Percentiles rank a stretch among this genome's conserved stretches.
phyloP scores from a whole-genome alignment of 177 flowering plant genomes.

The Tripterygium wilfordii region DNA sequence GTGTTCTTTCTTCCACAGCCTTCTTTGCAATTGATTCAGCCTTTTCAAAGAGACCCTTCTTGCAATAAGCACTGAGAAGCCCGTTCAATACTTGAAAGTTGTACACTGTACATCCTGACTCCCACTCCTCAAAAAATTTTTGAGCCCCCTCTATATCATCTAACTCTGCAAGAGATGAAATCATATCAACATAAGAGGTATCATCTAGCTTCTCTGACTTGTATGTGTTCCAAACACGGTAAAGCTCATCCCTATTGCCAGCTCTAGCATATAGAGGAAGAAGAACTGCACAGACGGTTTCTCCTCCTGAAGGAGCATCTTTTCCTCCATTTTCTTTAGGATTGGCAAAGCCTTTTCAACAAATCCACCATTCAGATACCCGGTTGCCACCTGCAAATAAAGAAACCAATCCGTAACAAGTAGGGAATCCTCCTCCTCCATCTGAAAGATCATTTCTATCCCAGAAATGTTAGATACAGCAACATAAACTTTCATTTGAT shows the following conservation, averaged over 20 bases:
- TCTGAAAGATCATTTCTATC: conserved; percentile 12
- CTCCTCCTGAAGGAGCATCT: not conserved
- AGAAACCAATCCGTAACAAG: conserved; percentile 6
- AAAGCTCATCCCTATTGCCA: conserved; percentile 21
- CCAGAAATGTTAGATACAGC: conserved; percentile 7
- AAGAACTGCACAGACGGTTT: conserved; percentile 8
- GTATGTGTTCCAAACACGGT: conserved; percentile 30
- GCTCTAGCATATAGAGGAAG: conserved; percentile 13
- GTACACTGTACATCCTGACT: conserved; percentile 13
- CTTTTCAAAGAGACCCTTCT: conserved; percentile 25
- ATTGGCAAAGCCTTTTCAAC: conserved; percentile 11
- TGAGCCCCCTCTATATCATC: conserved; percentile 38
- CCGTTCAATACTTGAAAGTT: conserved; percentile 27
- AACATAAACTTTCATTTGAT: conserved; percentile 7
- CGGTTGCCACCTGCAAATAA: conserved; percentile 22
- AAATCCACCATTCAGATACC: conserved; percentile 19
- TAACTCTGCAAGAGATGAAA: conserved; percentile 21
- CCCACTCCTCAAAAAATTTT: conserved; percentile 37
- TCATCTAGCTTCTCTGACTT: conserved; percentile 11
- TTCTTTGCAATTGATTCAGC: conserved; percentile 13
- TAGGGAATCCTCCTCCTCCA: conserved; percentile 7
- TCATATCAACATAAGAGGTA: conserved; percentile 20
- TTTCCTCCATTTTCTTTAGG: conserved; percentile 16
- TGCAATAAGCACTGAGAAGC: conserved; percentile 33
- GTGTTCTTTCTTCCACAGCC: conserved; percentile 7